Conservation (phyloP, 2,329 filamentous ascomycete genomes). For the Apiospora marii region DNA sequence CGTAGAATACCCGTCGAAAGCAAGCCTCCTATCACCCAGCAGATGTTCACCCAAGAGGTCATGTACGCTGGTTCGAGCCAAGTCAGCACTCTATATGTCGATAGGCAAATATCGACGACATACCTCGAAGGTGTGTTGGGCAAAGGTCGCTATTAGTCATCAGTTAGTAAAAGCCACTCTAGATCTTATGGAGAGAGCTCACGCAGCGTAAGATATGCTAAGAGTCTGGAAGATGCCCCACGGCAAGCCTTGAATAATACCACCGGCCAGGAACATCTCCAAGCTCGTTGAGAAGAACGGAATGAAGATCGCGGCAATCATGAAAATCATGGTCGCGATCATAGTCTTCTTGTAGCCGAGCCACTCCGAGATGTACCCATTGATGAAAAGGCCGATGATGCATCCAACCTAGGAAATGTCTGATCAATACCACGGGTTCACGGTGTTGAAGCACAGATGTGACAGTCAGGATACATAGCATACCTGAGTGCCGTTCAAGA, state of each 20-base stretch:
- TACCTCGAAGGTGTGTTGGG: slow-evolving; percentile 27
- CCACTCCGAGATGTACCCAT: slow-evolving; percentile 28
- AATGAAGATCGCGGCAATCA: slow-evolving; percentile 29
- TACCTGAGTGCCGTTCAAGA: slow-evolving; percentile 28
- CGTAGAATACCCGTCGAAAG: slow-evolving; percentile 26
- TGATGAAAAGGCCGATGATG: slow-evolving; percentile 27
- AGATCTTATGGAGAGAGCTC: too few species aligned
- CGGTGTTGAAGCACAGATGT: background rate
- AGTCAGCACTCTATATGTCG: background rate
- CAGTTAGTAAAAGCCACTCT: background rate
- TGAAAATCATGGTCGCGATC: slow-evolving; percentile 22
- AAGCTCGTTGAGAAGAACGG: slow-evolving; percentile 28
- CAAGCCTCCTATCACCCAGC: slow-evolving; percentile 27
- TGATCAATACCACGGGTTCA: background rate
- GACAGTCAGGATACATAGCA: background rate
- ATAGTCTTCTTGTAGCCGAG: slow-evolving; percentile 30
- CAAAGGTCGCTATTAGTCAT: slow-evolving; percentile 17
- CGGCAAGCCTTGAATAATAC: slow-evolving; percentile 27
- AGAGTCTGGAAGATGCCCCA: slow-evolving; percentile 30
- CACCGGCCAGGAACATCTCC: slow-evolving; percentile 28
- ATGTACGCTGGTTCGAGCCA: slow-evolving; percentile 23
- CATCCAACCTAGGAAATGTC: slow-evolving; percentile 18
- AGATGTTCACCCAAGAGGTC: slow-evolving; percentile 28
- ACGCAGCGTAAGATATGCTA: slow-evolving; percentile 26
- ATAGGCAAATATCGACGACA: background rate